These are phyloP conservation scores for Colletotrichum salicis DNA, from an alignment of 2,329 filamentous ascomycete species.

Conservation along the genomic window DNA sequence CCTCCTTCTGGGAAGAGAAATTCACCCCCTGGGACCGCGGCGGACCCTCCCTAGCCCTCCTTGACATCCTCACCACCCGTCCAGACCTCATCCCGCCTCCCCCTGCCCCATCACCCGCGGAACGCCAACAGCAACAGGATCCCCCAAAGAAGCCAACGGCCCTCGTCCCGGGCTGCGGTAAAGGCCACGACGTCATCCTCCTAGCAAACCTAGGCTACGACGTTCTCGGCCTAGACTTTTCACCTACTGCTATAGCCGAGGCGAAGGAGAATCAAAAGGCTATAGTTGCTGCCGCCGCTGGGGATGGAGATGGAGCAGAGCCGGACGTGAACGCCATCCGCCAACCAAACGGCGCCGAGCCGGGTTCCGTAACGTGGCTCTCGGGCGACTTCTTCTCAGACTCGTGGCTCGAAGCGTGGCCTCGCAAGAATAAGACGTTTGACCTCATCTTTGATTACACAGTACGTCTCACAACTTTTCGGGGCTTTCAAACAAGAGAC, in stretches of 20 bases:
- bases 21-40: conserved; percentile 68
- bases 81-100: conserved; percentile 53
- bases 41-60: conserved; percentile 62
- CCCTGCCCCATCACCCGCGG: neutral
- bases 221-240: conserved; percentile 78
- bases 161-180: conserved; percentile 84
- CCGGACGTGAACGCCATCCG: conserved; percentile 54
- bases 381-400: conserved; percentile 75
- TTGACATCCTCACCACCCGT: conserved; percentile 60
- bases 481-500: neutral
- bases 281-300: conserved; percentile 39
- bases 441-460: conserved; percentile 75
- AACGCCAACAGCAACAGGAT: neutral
- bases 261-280: conserved; percentile 56
- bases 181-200: conserved; percentile 83
- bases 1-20: conserved; percentile 57
- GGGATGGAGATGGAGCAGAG: conserved; percentile 49
- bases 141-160: conserved; percentile 50
- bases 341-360: conserved; percentile 49
- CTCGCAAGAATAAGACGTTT: conserved; percentile 60
- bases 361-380: conserved; percentile 66
- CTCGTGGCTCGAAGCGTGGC: conserved; percentile 60
- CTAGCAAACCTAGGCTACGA: conserved; percentile 81
- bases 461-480: conserved; percentile 50
- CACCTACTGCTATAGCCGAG: conserved; percentile 56